Evolutionary conservation across 2,329 filamentous ascomycete species (phyloP), one percentile per base, ranked within the genome.

Genomic region (Alternaria postmessia): DNA sequence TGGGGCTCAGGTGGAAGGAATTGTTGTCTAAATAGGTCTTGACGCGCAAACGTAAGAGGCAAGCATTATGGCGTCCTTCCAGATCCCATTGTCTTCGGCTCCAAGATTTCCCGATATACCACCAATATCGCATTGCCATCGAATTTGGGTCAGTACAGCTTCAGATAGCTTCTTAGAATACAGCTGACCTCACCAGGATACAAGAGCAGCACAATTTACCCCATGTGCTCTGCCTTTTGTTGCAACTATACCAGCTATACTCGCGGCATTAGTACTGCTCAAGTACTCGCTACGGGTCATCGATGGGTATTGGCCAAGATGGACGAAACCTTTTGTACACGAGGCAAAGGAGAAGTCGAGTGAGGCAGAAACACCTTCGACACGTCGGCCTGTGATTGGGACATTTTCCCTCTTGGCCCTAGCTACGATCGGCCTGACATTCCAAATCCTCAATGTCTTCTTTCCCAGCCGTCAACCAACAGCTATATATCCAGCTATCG

Each of bases 311-410:
- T 75, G 79, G 42, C 82, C 86, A 34, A 73, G 67, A 75, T 88
- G 86, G 86, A 81, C 80, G 20, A 78, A 69, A 48, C 78, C 84
- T 4, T 88, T 88, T 61, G 74, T 88, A 11, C 59, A 62, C 44
- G 75, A 78, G 62, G 55, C 63, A 11, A 72, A 74, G 52, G 66
- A 71, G 38, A 66, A 57, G 22, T 46, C 64, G 75, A 49, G 75
- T 71, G 54, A 75, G 67, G 49, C 80, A 74, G 61, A 69, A 66
- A 30, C 63, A 71, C 24, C 71, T 57, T 59, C 72, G 63, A 41
- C 64, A 69, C 41, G 61, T 66, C 72, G 72, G 61, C 63, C 80
- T 16, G 58, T 65, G 42, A 63, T 54, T 44, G 65, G 66, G 12
- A 75, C 71, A 14, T 71, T 69, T 49, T 65, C 55, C 20, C 59